A percentile compares a stretch with the other conserved stretches of the same genome.
Evolutionary conservation across 257 asterid species (phyloP).

Genomic region (Haberlea rhodopensis): DNA sequence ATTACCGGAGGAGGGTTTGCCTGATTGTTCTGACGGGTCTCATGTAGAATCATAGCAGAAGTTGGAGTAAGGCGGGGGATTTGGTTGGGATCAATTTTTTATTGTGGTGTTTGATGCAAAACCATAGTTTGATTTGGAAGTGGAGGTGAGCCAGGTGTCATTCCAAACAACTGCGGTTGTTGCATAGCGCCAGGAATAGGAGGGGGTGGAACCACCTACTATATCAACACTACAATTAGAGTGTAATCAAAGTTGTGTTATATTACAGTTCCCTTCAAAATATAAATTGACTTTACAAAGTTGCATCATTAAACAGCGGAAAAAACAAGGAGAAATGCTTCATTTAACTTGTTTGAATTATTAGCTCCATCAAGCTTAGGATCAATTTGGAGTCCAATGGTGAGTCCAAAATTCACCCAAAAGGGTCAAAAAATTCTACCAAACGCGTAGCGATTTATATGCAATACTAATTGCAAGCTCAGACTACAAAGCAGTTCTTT

Average conservation of each 20-base stretch:
- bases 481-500: too few species aligned
- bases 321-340: conserved; percentile 10
- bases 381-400: too few species aligned
- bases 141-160: conserved; percentile 63
- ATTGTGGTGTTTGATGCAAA: conserved; percentile 66
- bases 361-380: conserved; percentile 12
- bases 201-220: conserved; percentile 66
- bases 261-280: conserved; percentile 13
- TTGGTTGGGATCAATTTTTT: conserved; percentile 94
- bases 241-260: conserved; percentile 23
- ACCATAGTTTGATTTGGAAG: conserved; percentile 75
- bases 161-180: conserved; percentile 77
- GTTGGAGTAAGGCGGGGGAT: conserved; percentile 83
- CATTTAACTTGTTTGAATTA: neutral
- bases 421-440: too few species aligned
- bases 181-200: conserved; percentile 58
- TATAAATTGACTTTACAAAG: conserved; percentile 15
- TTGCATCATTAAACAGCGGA: conserved; percentile 17
- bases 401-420: too few species aligned
- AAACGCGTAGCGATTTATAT: too few species aligned
- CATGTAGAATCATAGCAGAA: conserved; percentile 68
- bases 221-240: conserved; percentile 33
- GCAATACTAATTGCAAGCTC: too few species aligned
- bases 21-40: conserved; percentile 94
- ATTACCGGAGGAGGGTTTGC: conserved; percentile 99